Evolutionary conservation across 2,329 filamentous ascomycete species (phyloP).

Genomic region (Ophiostoma ulmi): DNA sequence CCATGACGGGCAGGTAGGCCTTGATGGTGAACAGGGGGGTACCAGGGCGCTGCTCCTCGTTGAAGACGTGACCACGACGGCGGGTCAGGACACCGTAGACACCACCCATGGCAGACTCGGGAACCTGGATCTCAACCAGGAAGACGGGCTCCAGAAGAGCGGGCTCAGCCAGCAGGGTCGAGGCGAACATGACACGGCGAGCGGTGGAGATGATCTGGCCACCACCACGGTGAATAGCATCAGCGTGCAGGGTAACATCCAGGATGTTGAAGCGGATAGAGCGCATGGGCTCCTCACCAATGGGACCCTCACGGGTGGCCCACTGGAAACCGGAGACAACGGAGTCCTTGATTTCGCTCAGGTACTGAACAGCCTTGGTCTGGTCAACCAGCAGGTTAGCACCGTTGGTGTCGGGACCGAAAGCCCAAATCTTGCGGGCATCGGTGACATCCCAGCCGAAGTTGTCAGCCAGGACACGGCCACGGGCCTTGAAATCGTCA

Average conservation of each 20-base stretch:
- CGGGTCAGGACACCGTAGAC: conserved; percentile 99
- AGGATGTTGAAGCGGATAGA: conserved; percentile 97
- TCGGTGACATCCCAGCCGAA: conserved; percentile 99
- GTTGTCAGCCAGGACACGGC: conserved; percentile 92
- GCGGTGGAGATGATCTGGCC: conserved; percentile 71
- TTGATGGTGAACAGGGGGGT: conserved; percentile 97
- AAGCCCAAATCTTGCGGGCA: conserved; percentile 99
- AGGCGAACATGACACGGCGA: conserved; percentile 94
- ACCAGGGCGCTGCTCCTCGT: conserved; percentile 95
- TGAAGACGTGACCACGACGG: conserved; percentile 97
- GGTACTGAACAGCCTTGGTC: conserved; percentile 99
- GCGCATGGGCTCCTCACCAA: conserved; percentile 98
- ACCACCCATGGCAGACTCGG: conserved; percentile 98
- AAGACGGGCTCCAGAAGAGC: conserved; percentile 95
- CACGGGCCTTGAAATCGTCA: conserved; percentile 98
- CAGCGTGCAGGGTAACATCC: conserved; percentile 98
- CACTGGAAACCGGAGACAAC: conserved; percentile 99
- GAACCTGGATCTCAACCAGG: conserved; percentile 98
- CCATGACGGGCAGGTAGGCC: conserved; percentile 40
- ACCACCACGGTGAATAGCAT: conserved; percentile 95
- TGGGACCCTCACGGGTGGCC: conserved; percentile 94
- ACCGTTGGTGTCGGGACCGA: conserved; percentile 95
- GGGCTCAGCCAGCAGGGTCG: conserved; percentile 84
- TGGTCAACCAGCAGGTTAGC: conserved; percentile 98
- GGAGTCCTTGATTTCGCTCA: conserved; percentile 99